Percentiles rank a stretch among this genome's conserved stretches.
phyloP scores from a whole-genome alignment of 257 asterid species.

The Datura wrightii region DNA sequence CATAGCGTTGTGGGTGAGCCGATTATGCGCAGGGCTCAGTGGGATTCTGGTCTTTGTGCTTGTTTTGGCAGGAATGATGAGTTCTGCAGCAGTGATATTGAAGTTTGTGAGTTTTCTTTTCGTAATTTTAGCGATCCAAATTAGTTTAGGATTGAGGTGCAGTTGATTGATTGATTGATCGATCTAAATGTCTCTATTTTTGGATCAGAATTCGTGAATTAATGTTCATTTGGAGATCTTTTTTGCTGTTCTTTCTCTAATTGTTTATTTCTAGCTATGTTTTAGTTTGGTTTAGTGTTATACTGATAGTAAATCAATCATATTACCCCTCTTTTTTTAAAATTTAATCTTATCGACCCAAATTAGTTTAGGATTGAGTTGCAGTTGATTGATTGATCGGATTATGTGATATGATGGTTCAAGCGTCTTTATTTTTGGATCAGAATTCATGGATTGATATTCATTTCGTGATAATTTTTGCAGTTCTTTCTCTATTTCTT shows the following conservation, averaged over 20 bases:
- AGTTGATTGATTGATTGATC: background rate
- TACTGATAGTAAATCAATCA: background rate
- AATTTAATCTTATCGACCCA: no score
- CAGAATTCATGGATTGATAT: background rate
- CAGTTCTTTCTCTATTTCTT: background rate
- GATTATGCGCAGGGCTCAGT: constrained; percentile 42
- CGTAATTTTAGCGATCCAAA: background rate
- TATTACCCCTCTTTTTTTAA: no score
- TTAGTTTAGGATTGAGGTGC: constrained; percentile 31
- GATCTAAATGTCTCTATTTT: background rate
- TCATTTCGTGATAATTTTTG: background rate
- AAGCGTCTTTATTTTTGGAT: background rate
- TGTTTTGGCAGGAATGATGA: constrained; percentile 54
- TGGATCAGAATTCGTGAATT: background rate
- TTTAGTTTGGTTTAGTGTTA: background rate
- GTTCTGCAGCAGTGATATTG: constrained; percentile 62
- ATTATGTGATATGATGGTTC: background rate
- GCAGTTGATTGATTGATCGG: background rate
- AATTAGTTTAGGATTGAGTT: no score
- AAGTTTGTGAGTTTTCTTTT: constrained; percentile 53
- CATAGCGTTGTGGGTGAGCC: constrained; percentile 54
- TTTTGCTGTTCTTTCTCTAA: background rate
- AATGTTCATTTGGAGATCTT: background rate
- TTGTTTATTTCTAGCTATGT: background rate
- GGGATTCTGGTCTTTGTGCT: constrained; percentile 55